Evolutionary conservation across 306 rosid species (phyloP).

Genomic region (Quercus bicolor): DNA sequence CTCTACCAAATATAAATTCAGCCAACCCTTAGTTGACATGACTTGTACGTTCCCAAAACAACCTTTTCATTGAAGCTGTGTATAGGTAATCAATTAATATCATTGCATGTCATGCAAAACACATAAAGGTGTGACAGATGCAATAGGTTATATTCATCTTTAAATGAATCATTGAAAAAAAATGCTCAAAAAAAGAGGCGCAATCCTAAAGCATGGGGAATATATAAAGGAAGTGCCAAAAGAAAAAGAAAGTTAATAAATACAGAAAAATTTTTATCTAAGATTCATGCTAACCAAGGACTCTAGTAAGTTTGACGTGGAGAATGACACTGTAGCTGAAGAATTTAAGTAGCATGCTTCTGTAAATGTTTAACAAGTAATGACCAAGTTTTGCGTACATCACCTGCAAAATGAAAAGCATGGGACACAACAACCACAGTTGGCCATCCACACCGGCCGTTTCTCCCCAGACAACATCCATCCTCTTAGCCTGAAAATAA

Average conservation of each 20-base stretch:
- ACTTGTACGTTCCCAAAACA: background rate
- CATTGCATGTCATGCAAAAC: conserved; percentile 12
- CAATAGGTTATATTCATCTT: background rate
- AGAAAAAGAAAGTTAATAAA: no score
- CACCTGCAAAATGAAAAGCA: conserved; percentile 93
- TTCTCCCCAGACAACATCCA: conserved; percentile 99
- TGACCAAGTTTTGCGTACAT: conserved; percentile 12
- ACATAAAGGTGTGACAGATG: background rate
- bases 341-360: background rate
- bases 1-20: background rate
- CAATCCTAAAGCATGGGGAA: no score
- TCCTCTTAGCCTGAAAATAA: conserved; percentile 85
- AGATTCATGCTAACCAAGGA: no score
- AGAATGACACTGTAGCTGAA: no score
- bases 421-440: conserved; percentile 88
- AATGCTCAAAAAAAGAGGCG: background rate
- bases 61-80: background rate
- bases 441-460: conserved; percentile 96
- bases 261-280: no score
- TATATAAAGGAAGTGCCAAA: no score
- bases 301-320: no score
- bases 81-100: background rate
- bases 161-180: background rate
- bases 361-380: background rate
- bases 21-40: background rate